These are phyloP conservation scores for Secale cereale DNA, from an alignment of 176 grass and related monocot species.

Conservation along the genomic window DNA sequence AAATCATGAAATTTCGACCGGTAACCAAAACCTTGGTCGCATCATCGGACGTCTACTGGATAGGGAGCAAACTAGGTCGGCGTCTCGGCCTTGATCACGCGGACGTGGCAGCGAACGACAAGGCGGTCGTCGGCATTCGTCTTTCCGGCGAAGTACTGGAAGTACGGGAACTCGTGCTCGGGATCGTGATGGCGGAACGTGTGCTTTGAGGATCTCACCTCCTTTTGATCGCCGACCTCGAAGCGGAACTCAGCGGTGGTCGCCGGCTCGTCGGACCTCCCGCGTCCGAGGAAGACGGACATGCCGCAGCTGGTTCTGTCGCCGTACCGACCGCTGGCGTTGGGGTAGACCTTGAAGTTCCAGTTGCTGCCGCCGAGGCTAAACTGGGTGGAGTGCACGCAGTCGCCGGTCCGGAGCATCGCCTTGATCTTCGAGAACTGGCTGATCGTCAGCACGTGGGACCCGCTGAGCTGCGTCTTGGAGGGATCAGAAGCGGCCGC, in stretches of 20 bases:
- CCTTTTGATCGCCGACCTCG: neutral
- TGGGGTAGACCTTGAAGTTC: neutral
- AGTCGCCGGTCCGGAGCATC: neutral
- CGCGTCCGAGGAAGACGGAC: neutral
- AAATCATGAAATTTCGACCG: too few species aligned
- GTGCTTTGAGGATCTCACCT: too few species aligned
- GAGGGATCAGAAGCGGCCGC: neutral
- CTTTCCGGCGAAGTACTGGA: neutral
- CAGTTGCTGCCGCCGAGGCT: neutral
- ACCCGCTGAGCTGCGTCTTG: neutral
- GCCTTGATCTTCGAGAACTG: neutral
- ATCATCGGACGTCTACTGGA: conserved; percentile 22
- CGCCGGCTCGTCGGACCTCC: neutral
- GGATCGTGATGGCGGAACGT: too few species aligned
- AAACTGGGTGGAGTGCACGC: neutral
- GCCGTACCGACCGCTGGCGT: neutral
- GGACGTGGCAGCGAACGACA: neutral
- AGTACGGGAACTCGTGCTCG: neutral
- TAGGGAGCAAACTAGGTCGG: neutral
- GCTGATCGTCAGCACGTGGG: neutral
- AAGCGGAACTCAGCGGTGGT: neutral
- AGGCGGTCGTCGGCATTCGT: neutral
- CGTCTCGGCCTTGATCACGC: neutral
- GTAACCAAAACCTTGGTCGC: too few species aligned
- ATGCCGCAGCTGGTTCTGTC: neutral